These are phyloP conservation scores for Mucuna pruriens DNA, from an alignment of 306 rosid species.

Conservation along the genomic window DNA sequence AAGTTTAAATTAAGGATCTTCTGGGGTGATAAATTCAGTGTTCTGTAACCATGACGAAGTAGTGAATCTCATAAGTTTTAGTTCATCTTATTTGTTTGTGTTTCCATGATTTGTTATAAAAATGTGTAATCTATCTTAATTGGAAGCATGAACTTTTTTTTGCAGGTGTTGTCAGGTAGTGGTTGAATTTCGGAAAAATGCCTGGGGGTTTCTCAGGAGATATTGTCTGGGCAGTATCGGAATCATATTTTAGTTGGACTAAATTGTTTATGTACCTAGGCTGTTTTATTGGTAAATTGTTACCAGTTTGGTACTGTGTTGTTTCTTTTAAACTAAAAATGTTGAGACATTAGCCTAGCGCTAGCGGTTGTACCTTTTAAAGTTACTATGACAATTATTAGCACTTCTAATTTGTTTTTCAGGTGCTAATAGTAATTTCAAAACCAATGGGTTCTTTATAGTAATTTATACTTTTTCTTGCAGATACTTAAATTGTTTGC, in stretches of 20 bases:
- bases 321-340: constrained; percentile 21
- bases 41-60: background rate
- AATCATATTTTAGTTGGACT: constrained; percentile 12
- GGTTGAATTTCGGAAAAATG: constrained; percentile 42
- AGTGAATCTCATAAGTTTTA: constrained; percentile 5
- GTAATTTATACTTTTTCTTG: background rate
- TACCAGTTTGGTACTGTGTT: constrained; percentile 19
- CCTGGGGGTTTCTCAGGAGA: background rate
- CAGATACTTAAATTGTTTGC: background rate
- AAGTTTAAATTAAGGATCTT: background rate
- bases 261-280: constrained; percentile 38
- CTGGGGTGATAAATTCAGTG: background rate
- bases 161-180: constrained; percentile 74
- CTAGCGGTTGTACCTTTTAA: constrained; percentile 5
- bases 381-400: background rate
- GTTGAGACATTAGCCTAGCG: background rate
- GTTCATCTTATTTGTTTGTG: background rate
- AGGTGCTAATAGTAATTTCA: background rate
- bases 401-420: background rate
- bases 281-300: constrained; percentile 13
- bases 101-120: background rate
- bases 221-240: constrained; percentile 15
- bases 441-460: background rate
- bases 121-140: background rate
- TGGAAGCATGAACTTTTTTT: background rate